Base-by-base conservation (phyloP, 2,329 filamentous ascomycete species). In the Emergomyces orientalis region DNA sequence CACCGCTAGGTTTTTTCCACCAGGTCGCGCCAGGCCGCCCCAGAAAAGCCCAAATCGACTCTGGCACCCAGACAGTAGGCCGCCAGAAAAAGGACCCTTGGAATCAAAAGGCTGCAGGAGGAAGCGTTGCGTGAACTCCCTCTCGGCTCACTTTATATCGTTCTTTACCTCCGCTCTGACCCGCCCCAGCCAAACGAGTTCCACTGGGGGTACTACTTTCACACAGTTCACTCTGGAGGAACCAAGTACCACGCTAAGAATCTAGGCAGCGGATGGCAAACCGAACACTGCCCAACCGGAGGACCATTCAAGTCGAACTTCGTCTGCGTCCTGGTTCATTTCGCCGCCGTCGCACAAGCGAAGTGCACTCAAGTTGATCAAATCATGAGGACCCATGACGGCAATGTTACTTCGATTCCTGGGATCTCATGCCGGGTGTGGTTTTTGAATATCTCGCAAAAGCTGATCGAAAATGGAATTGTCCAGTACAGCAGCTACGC, bases 141-240 rank as follows among this genome's bases (percentile, higher is more conserved):
- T 19, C 27, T 61, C 9, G 49, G 61, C 43, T 52, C 58, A 3
- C 62, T 65, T 11, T 63, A 60, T 61, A 68, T 72, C 27, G 63
- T 66, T 25, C 68, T 73, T 14, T 71, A 63, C 47, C 65, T 70
- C 14, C 67, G 68, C 5, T 63, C 67, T 1, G 66, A 73, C 45
- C 71, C 69, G 37, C 69, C 69, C 4, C 8, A 59, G 0, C 60
- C 64, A 27, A 67, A 72, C 54, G 64, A 72, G n/a, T 72, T 71
- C 62, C 69, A 73, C 63, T 73, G 71, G 71, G 71, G 60, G 2
- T 67, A 68, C 11, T 74, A 74, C 56, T 63, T 68, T 60, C 70
- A 71, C 61, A 67, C 14, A n/a, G 8, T 1, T 3, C 9, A 32
- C 17, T 11, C 3, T 3, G 41, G 62, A 22, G 63, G 62, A n/a